Conservation (phyloP, 345 rosid genomes). For the Lumnitzera racemosa region DNA sequence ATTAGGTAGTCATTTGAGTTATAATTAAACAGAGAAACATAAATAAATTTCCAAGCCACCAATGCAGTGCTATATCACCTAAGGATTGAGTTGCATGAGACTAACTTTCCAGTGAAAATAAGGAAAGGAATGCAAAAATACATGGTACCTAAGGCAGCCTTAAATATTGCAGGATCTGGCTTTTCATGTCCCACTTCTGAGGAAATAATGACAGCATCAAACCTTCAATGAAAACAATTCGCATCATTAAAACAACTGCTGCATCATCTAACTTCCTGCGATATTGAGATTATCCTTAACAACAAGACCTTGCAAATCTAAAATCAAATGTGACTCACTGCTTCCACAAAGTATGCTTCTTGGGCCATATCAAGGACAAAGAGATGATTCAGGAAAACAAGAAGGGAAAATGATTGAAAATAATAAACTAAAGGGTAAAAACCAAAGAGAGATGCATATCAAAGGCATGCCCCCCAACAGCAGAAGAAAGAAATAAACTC, state of each 20-base stretch:
- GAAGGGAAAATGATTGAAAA: too few relatives aligned
- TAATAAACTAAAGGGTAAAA: too few relatives aligned
- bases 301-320: not conserved
- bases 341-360: too few relatives aligned
- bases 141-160: constrained; percentile 59
- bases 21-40: too few relatives aligned
- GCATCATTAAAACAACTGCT: constrained; percentile 1
- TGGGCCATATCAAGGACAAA: too few relatives aligned
- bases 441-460: too few relatives aligned
- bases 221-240: constrained; percentile 29
- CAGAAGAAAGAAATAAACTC: too few relatives aligned
- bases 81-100: not conserved
- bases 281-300: not conserved
- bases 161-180: constrained; percentile 65
- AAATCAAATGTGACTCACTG: too few relatives aligned
- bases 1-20: too few relatives aligned
- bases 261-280: not conserved
- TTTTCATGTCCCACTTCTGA: constrained; percentile 85
- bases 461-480: too few relatives aligned
- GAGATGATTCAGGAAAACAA: too few relatives aligned
- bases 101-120: not conserved
- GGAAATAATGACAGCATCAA: constrained; percentile 73
- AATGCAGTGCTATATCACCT: not conserved
- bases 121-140: not conserved
- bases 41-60: too few relatives aligned